These are phyloP conservation scores for Aureobasidium subglaciale DNA, from an alignment of 2,329 filamentous ascomycete species.

Conservation along the genomic window DNA sequence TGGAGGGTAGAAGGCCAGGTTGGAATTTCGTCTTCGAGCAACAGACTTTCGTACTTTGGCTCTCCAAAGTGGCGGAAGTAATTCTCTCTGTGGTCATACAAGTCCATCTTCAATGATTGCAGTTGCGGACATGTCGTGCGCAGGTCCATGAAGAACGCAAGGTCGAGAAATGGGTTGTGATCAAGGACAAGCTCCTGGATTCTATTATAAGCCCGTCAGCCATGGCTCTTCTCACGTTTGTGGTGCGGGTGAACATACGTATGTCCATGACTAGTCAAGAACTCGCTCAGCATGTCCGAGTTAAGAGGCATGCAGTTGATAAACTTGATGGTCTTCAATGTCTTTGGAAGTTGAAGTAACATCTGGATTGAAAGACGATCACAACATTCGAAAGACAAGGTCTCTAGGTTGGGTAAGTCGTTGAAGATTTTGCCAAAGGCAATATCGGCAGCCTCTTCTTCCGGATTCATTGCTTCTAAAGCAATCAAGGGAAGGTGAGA, in stretches of 20 bases:
- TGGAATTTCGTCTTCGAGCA: conserved; percentile 58
- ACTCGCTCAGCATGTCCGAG: conserved; percentile 58
- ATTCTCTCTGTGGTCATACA: conserved; percentile 49
- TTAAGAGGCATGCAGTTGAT: conserved; percentile 72
- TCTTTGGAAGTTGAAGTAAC: conserved; percentile 60
- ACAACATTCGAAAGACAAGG: conserved; percentile 68
- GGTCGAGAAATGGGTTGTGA: conserved; percentile 71
- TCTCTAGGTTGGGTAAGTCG: conserved; percentile 55
- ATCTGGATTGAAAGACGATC: conserved; percentile 62
- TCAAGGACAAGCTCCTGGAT: conserved; percentile 62
- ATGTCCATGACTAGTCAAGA: conserved; percentile 60
- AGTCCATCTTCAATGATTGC: conserved; percentile 64
- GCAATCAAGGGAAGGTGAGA: conserved; percentile 12
- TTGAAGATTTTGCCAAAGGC: conserved; percentile 15
- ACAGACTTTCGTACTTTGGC: conserved; percentile 63
- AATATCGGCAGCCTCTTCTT: conserved; percentile 15
- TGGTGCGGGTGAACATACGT: not conserved
- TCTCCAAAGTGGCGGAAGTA: conserved; percentile 64
- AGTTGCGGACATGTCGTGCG: conserved; percentile 63
- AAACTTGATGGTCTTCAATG: conserved; percentile 61
- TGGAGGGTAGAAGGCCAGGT: conserved; percentile 70
- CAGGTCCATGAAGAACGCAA: conserved; percentile 65
- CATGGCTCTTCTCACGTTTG: not conserved
- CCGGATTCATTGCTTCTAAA: not conserved
- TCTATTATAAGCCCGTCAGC: conserved; percentile 24